phyloP scores from a whole-genome alignment of 1,284 basidiomycete genomes.

The Fomitopsis pinicola region DNA sequence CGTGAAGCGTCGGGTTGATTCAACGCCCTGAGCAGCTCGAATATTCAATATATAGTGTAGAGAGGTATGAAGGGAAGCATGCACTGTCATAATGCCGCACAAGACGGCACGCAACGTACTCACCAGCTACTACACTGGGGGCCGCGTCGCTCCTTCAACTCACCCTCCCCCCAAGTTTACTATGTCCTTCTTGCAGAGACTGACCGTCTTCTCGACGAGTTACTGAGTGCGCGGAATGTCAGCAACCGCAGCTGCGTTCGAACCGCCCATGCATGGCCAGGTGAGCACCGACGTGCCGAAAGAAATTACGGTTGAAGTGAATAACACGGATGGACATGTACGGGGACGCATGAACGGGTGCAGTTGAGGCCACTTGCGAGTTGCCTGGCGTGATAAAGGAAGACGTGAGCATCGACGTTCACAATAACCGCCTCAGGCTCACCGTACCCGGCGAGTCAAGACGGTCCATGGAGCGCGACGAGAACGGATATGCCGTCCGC shows the following conservation, averaged over 20 bases:
- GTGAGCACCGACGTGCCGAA: not conserved
- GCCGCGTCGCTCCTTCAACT: not conserved
- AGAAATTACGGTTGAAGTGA: not conserved
- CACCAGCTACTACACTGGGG: too few species aligned
- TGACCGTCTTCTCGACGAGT: constrained; percentile 14
- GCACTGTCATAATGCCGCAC: not conserved
- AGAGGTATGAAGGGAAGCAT: not conserved
- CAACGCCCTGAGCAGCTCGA: not conserved
- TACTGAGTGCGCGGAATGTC: not conserved
- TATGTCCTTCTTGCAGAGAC: constrained; percentile 19
- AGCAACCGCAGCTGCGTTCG: not conserved
- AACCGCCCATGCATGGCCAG: not conserved
- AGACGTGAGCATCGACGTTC: constrained; percentile 36
- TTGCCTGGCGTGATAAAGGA: constrained; percentile 41
- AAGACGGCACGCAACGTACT: too few species aligned
- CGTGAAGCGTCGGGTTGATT: not conserved
- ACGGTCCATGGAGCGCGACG: constrained; percentile 24
- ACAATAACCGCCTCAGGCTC: constrained; percentile 30
- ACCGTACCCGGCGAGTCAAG: constrained; percentile 36
- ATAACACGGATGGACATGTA: constrained; percentile 38
- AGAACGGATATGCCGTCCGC: constrained; percentile 36
- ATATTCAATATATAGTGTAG: too few species aligned
- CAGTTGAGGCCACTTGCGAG: constrained; percentile 42
- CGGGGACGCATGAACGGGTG: constrained; percentile 33
- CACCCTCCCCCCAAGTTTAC: constrained; percentile 14